Base-by-base conservation (phyloP, 2,329 filamentous ascomycete species). In the Exophiala spinifera region DNA sequence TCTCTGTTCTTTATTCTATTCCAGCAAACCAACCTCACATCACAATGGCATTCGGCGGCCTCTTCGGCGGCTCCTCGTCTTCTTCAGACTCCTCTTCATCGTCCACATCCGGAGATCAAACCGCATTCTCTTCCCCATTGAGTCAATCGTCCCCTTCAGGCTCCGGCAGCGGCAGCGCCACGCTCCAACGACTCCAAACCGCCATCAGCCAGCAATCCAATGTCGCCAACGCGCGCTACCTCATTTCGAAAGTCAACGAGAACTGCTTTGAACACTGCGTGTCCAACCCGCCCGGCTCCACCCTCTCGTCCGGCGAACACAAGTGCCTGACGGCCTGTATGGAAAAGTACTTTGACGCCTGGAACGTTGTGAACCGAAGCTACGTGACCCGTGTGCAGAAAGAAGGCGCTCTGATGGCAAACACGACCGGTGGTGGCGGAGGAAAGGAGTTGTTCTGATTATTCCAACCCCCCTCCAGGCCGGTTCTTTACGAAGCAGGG, bases 291-390 rank as follows among this genome's bases (percentile, higher is more conserved):
- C 86, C 88, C 50, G 85, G 86, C 54, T 70, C 78, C 46, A 83
- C 82, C 50, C 74, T 91, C 52, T 85, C 84, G 46, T 81, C 79
- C 71, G 72, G 79, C 72, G 88, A 92, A 70, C 77, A 83, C 67
- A 77, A 80, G 19, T 92, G 88, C 75, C 79, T 88, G 67, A 88
- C 81, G 17, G 78, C 80, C 57, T 92, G 88, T 76, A 88, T 91
- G 83, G 87, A 91, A 66, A 91, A 91, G 73, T 92, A 91, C 78
- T 89, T 91, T 78, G 75, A 79, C 28, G 81, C 87, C 10, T 92
- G 88, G 88, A 91, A 91, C 74, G 75, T 80, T 60, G 84, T 89
- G 66, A 87, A 85, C 74, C 72, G 78, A 45, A 78, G 84, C 37
- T 90, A 89, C 70, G 81, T 89, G 66, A 72, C 72, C 59, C 79